phyloP scores from a whole-genome alignment of 2,329 filamentous ascomycete species.

The Sphaerulina musiva region DNA sequence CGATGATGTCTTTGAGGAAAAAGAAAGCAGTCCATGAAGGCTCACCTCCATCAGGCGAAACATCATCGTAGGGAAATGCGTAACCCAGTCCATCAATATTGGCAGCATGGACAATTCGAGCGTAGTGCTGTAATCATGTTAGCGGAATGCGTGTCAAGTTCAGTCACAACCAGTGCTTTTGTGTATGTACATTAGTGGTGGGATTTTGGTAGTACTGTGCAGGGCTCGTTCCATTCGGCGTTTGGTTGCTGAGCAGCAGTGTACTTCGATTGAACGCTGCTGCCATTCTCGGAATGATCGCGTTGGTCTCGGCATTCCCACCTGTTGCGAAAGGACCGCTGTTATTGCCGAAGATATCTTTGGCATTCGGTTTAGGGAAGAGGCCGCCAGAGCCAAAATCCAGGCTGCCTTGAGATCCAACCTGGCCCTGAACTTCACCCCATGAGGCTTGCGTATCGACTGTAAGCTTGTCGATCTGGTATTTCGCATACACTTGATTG shows the following conservation, averaged over 20 bases:
- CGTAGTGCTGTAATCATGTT: conserved; percentile 27
- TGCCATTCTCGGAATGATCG: conserved; percentile 65
- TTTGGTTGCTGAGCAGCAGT: conserved; percentile 44
- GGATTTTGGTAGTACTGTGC: conserved; percentile 28
- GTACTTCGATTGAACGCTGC: conserved; percentile 72
- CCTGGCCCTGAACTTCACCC: conserved; percentile 42
- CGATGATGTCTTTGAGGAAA: conserved; percentile 32
- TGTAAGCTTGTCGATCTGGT: conserved; percentile 41
- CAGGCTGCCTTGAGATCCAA: conserved; percentile 37
- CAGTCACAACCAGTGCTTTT: conserved; percentile 1
- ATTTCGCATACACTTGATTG: conserved; percentile 46
- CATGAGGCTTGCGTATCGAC: conserved; percentile 60
- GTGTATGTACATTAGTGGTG: conserved; percentile 27
- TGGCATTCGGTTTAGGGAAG: conserved; percentile 53
- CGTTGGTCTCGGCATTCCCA: conserved; percentile 41
- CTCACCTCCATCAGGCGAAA: conserved; percentile 51
- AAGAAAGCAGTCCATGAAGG: background rate
- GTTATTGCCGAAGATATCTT: conserved; percentile 62
- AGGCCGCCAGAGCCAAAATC: conserved; percentile 41
- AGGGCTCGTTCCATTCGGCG: conserved; percentile 32
- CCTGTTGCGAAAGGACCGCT: conserved; percentile 54
- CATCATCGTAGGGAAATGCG: conserved; percentile 63
- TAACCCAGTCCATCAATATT: conserved; percentile 58
- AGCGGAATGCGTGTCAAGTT: conserved; percentile 8
- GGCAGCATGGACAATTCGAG: conserved; percentile 31